Conservation (phyloP, 1,284 basidiomycete genomes). For the Pseudozyma hubeiensis region DNA sequence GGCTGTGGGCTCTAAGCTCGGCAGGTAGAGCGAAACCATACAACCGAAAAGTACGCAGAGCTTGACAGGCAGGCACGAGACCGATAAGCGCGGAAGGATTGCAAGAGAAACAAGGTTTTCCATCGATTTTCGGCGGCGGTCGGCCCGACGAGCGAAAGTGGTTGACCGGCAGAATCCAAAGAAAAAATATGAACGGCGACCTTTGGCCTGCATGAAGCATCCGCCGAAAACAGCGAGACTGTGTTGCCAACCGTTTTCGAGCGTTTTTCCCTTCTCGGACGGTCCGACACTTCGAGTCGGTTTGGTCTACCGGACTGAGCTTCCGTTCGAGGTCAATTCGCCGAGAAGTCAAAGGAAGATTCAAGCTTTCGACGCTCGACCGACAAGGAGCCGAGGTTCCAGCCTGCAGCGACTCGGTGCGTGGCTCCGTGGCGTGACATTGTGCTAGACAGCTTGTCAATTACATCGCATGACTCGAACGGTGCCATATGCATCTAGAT, state of each 20-base stretch:
- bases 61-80: slow-evolving; percentile 1
- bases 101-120: neutral
- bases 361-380: neutral
- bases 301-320: too few species aligned
- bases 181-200: neutral
- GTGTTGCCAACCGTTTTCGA: neutral
- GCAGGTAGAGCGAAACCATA: too few species aligned
- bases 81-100: neutral
- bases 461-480: neutral
- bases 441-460: too few species aligned
- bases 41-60: neutral
- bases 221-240: slow-evolving; percentile 18
- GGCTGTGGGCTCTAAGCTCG: too few species aligned
- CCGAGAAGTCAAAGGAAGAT: too few species aligned
- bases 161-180: neutral
- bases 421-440: neutral
- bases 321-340: too few species aligned
- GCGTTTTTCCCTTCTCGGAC: too few species aligned
- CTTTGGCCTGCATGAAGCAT: neutral
- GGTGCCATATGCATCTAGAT: too few species aligned
- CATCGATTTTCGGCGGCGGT: neutral
- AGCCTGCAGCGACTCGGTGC: neutral
- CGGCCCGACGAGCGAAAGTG: slow-evolving; percentile 17
- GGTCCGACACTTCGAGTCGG: too few species aligned
- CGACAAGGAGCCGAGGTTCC: neutral